Evolutionary conservation across 345 rosid genomes (phyloP), one percentile per base, ranked within the genome.

Genomic region (Salix purpurea): DNA sequence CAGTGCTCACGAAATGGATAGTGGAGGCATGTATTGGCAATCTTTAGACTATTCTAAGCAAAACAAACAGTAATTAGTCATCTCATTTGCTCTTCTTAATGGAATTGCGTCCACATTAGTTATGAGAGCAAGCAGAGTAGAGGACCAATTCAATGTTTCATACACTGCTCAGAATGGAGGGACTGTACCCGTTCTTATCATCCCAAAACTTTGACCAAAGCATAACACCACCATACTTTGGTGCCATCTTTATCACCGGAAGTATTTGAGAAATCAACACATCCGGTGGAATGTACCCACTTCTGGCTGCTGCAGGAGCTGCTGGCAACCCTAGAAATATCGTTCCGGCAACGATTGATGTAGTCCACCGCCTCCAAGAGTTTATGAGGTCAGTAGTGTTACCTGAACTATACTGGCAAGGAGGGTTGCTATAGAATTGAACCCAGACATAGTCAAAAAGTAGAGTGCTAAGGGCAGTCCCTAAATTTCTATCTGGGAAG

Each of bases 181-280:
- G 39, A 50, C 84, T 81, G 24, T 84, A 84, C 2, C 83, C 87
- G 46, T 12, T 78, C 65, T 37, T 65, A 13, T 72, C 74, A 76
- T 84, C 87, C 46, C 42, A 79, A 11, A 9, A 84, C 79, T 54
- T 81, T 48, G 84, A 81, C 84, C 87, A 84, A n/a, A 84, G 77
- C 84, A 81, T 78, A 14, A 81, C 76, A 2, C 87, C 84, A 48
- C 87, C 87, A 70, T 84, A 81, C 79, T 81, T 78, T 1, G 77
- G 50, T 5, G 84, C 72, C 30, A 36, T 69, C 74, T 72, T 80
- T 36, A 84, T 78, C 67, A 21, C 71, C 14, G 86, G 84, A 78
- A 80, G 80, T 62, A 84, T 75, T 37, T 36, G 34, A 52, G 78
- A 78, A 8, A 73, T 80, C 72, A 84, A 34, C 64, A 80, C 78